Evolutionary conservation across 352 stramenopile species (phyloP), one percentile per base, ranked within the genome.

Genomic region (Pythium phragmiticola): DNA sequence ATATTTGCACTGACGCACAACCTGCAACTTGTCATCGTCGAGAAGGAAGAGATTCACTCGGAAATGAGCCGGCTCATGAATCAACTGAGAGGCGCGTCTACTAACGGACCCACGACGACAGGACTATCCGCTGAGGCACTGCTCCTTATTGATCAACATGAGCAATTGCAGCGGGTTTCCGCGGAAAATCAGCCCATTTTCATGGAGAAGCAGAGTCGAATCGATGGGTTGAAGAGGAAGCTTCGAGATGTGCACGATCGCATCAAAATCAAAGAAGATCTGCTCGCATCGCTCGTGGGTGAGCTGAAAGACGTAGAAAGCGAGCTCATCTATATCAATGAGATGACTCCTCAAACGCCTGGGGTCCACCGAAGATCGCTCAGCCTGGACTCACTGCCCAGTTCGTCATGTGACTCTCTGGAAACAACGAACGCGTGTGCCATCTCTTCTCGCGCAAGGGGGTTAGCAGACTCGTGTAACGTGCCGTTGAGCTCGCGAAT

Each of bases 1-100:
- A 90, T 93, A 23, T 90, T 87, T 60, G 80, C 78, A 11, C 63
- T 90, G 36, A 91, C 82, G 0, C 76, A 90, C 58, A 89, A 88
- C 46, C 60, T 93, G 1, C 80, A 93, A 65, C 71, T 80, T 17
- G 82, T 87, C 52, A 90, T 89, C 21, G 78, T 89, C 33, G 75
- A 91, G 55, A 90, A 91, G 49, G 84, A 89, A 39, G 84, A 93
- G 28, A 78, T 90, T 46, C 71, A 87, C 39, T 76, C 85, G 34
- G 80, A 91, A 60, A 87, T 93, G 78, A 84, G 71, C 42, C 72
- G 75, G 14, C 57, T 88, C 2, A 84, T 87, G 73, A 63, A 61
- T 21, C 57, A 78, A 53, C 28, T 88, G 26, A 66, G 64, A 8
- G 23, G 21, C 9, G 41, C 16, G 8, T 58, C 43, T 2, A 52